A percentile compares a stretch with the other conserved stretches of the same genome.
phyloP scores from a whole-genome alignment of 1,139 yeast species.

The Arxiozyma slooffiae region DNA sequence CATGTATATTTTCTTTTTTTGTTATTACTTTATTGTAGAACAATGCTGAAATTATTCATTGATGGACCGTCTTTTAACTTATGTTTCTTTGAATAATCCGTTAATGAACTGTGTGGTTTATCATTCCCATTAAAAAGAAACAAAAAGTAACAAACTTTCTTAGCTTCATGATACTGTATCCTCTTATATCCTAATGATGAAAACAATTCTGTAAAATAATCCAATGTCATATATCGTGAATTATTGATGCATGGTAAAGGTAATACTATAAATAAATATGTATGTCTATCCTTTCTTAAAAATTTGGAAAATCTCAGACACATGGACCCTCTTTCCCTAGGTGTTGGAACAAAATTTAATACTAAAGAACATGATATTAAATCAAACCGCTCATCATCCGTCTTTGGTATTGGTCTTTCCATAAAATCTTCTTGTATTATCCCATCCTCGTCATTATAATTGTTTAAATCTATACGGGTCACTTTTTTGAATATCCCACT shows the following conservation, averaged over 20 bases:
- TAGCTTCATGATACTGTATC: constrained; percentile 46
- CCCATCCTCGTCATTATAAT: constrained; percentile 59
- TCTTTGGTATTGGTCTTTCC: constrained; percentile 54
- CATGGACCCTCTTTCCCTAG: constrained; percentile 69
- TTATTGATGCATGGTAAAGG: constrained; percentile 81
- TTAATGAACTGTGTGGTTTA: background rate
- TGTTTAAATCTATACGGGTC: constrained; percentile 57
- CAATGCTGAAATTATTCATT: constrained; percentile 57
- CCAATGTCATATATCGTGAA: constrained; percentile 63
- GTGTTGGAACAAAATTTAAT: constrained; percentile 74
- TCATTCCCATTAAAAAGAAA: constrained; percentile 23
- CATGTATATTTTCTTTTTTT: too few relatives aligned
- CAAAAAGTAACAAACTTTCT: constrained; percentile 72
- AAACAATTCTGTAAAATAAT: constrained; percentile 39
- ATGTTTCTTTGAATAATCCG: constrained; percentile 31
- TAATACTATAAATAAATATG: constrained; percentile 59
- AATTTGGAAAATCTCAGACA: constrained; percentile 50
- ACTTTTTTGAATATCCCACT: constrained; percentile 41
- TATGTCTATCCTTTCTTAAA: constrained; percentile 30
- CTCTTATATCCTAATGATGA: constrained; percentile 46
- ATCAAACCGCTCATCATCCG: constrained; percentile 41
- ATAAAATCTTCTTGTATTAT: constrained; percentile 77
- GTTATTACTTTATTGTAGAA: constrained; percentile 7
- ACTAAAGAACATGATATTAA: constrained; percentile 77
- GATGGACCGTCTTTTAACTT: constrained; percentile 44